phyloP scores from a whole-genome alignment of 129 eudicot species.

The Saposhnikovia divaricata region DNA sequence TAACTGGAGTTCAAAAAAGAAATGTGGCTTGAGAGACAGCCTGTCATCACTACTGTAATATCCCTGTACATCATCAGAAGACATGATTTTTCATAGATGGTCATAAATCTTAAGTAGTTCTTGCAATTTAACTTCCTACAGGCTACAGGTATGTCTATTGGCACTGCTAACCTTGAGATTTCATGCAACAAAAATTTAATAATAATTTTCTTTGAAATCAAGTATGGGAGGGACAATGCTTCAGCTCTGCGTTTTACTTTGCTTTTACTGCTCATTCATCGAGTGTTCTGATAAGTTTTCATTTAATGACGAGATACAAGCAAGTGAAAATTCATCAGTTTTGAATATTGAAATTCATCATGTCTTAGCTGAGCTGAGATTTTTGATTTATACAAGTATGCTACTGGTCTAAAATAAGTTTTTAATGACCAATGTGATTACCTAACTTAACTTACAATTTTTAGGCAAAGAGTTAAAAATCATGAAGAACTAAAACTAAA shows the following conservation, averaged over 20 bases:
- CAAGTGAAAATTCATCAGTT: too few species aligned
- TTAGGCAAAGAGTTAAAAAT: too few species aligned
- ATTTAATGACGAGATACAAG: too few species aligned
- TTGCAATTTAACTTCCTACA: background rate
- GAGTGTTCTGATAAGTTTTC: too few species aligned
- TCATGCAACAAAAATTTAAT: background rate
- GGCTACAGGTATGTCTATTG: background rate
- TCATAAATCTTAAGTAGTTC: background rate
- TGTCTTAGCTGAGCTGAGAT: too few species aligned
- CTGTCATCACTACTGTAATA: slow-evolving; percentile 36
- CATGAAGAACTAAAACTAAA: too few species aligned
- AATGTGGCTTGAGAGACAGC: slow-evolving; percentile 53
- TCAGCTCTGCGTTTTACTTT: background rate
- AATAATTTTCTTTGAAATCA: background rate
- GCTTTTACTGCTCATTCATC: background rate
- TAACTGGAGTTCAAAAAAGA: slow-evolving; percentile 36
- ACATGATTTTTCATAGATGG: background rate
- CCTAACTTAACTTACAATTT: too few species aligned
- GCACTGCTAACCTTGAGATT: background rate
- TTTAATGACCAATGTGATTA: too few species aligned
- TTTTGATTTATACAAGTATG: too few species aligned
- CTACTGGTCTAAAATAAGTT: too few species aligned
- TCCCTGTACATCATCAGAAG: background rate
- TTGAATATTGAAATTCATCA: too few species aligned
- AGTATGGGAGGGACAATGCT: background rate